Percentiles rank a stretch among this genome's conserved stretches.
These are phyloP conservation scores for Puccinia coronata DNA, from an alignment of 1,284 basidiomycete genomes.

Conservation along the genomic window DNA sequence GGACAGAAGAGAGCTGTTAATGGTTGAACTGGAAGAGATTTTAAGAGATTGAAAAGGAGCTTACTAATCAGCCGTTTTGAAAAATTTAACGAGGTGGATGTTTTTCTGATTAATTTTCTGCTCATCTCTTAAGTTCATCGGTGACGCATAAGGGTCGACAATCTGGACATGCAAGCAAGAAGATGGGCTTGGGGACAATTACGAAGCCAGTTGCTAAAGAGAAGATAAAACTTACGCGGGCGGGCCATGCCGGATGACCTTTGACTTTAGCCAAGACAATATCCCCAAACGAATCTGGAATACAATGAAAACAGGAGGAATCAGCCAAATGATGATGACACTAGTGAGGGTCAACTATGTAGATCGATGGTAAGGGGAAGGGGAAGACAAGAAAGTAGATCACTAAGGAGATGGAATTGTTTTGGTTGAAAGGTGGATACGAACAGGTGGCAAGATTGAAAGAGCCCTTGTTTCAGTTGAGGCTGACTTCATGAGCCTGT, in stretches of 20 bases:
- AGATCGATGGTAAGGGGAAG: no score
- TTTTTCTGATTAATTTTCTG: constrained; percentile 46
- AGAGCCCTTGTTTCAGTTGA: no score
- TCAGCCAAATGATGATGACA: no score
- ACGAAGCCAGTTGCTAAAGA: background rate
- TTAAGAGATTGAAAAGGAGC: background rate
- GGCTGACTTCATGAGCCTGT: background rate
- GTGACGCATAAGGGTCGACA: constrained; percentile 45
- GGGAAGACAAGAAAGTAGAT: no score
- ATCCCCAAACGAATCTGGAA: constrained; percentile 61
- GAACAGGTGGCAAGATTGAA: no score
- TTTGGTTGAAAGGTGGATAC: no score
- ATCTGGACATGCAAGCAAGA: no score
- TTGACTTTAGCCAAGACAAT: constrained; percentile 88
- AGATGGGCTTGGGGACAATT: background rate
- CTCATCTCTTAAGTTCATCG: constrained; percentile 44
- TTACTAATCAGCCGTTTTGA: constrained; percentile 46
- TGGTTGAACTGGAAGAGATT: background rate
- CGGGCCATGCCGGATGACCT: constrained; percentile 82
- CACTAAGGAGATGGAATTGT: no score
- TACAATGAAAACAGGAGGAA: no score
- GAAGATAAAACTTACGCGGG: constrained; percentile 31
- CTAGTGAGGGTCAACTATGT: no score
- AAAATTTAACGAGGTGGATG: constrained; percentile 46
- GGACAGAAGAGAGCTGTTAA: background rate